Evolutionary conservation across 257 asterid species (phyloP).

Genomic region (Haberlea rhodopensis): DNA sequence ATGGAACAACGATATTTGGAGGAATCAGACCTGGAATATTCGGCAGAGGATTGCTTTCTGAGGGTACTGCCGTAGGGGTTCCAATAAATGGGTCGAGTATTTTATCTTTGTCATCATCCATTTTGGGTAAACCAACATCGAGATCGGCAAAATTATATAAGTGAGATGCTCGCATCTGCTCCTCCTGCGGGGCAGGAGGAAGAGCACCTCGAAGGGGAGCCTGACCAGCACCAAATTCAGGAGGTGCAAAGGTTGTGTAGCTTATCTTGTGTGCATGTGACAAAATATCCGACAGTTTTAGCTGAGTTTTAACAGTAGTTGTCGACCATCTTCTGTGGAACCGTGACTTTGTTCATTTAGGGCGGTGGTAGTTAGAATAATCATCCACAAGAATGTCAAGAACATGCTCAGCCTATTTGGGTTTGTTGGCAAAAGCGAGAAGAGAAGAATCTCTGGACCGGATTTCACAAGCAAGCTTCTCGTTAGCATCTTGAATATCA

Average conservation of each 20-base stretch:
- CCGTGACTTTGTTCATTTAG: constrained; percentile 56
- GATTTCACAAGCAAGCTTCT: constrained; percentile 59
- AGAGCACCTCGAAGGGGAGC: constrained; percentile 86
- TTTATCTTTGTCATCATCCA: constrained; percentile 56
- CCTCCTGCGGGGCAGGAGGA: constrained; percentile 96
- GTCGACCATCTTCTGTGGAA: constrained; percentile 41
- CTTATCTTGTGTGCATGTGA: constrained; percentile 81
- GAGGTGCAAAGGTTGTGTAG: constrained; percentile 96
- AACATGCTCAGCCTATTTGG: constrained; percentile 62
- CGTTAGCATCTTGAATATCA: constrained; percentile 83
- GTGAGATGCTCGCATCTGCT: constrained; percentile 91
- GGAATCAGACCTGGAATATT: constrained; percentile 49
- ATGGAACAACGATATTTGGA: no score
- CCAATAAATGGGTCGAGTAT: constrained; percentile 61
- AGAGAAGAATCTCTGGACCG: constrained; percentile 61
- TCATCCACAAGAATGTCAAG: constrained; percentile 83
- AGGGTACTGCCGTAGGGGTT: constrained; percentile 28
- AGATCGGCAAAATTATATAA: constrained; percentile 62
- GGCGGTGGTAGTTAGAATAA: constrained; percentile 68
- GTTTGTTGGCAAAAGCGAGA: constrained; percentile 67
- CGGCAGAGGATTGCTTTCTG: constrained; percentile 37
- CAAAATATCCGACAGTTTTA: constrained; percentile 66
- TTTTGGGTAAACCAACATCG: constrained; percentile 70
- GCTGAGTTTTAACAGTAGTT: constrained; percentile 64
- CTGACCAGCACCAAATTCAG: constrained; percentile 78